Evolutionary conservation across 352 stramenopile species (phyloP).

Genomic region (Globisporangium viniferum): DNA sequence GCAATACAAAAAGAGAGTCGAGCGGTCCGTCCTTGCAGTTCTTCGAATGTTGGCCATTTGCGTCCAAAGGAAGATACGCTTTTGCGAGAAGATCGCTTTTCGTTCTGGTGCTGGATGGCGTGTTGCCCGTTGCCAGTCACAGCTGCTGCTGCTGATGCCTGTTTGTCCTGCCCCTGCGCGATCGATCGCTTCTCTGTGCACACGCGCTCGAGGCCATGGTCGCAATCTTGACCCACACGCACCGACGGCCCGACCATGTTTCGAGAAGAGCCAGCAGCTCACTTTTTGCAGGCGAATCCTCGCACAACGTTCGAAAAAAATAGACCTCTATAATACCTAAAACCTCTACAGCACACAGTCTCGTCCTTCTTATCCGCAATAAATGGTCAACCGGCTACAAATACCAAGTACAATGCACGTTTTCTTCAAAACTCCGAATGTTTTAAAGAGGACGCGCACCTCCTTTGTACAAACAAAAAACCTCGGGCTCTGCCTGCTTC

Average conservation of each 20-base stretch:
- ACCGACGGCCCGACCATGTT: neutral
- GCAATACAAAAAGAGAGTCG: constrained; percentile 5
- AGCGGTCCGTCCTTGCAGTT: neutral
- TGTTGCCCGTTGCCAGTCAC: constrained; percentile 3
- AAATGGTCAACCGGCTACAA: too few relatives aligned
- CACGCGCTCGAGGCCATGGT: neutral
- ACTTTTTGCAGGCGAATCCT: neutral
- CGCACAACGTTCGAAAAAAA: neutral
- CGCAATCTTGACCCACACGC: neutral
- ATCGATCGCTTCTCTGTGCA: constrained; percentile 2
- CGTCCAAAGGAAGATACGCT: neutral
- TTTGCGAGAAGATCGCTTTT: neutral
- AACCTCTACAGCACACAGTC: too few relatives aligned
- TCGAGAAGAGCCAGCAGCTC: neutral
- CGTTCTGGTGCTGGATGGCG: neutral
- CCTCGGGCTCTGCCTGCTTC: neutral
- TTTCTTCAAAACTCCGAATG: too few relatives aligned
- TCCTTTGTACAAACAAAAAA: too few relatives aligned
- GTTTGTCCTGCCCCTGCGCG: constrained; percentile 4
- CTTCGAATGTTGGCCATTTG: neutral
- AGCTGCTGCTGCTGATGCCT: neutral
- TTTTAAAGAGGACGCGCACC: too few relatives aligned
- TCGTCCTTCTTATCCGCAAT: too few relatives aligned
- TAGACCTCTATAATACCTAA: neutral
- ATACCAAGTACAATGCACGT: too few relatives aligned